Conservation (phyloP, 1,139 yeast genomes). For the Yamadazyma buinensis region DNA sequence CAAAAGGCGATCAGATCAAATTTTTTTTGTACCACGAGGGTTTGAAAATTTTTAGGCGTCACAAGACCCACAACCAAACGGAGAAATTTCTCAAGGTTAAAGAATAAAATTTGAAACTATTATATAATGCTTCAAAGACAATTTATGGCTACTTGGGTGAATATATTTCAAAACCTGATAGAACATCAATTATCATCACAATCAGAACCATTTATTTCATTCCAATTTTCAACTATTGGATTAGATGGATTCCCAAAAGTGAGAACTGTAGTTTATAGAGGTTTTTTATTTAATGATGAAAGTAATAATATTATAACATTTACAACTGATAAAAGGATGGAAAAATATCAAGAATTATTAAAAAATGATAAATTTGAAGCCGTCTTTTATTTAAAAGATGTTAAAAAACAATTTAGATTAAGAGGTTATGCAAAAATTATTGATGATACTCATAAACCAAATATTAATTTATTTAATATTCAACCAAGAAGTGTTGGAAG, state of each 20-base stretch:
- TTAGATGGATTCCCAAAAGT: slow-evolving; percentile 54
- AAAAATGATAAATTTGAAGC: slow-evolving; percentile 63
- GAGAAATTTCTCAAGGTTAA: too few relatives aligned
- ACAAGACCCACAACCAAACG: not conserved
- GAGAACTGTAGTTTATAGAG: slow-evolving; percentile 70
- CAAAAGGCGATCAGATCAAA: not conserved
- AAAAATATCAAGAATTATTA: slow-evolving; percentile 53
- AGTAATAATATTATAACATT: slow-evolving; percentile 65
- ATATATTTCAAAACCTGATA: slow-evolving; percentile 50
- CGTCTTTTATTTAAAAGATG: slow-evolving; percentile 63
- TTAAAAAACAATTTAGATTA: slow-evolving; percentile 67
- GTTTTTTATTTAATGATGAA: slow-evolving; percentile 69
- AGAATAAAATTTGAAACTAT: too few relatives aligned
- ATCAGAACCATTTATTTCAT: slow-evolving; percentile 48
- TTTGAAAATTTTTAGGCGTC: not conserved
- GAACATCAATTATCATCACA: slow-evolving; percentile 35
- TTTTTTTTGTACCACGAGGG: too few relatives aligned
- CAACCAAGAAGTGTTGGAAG: slow-evolving; percentile 15
- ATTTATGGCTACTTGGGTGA: slow-evolving; percentile 73
- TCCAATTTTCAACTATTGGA: slow-evolving; percentile 70
- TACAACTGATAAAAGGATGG: slow-evolving; percentile 70
- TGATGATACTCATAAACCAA: slow-evolving; percentile 31
- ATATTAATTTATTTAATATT: slow-evolving; percentile 28
- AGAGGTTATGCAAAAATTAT: slow-evolving; percentile 59
- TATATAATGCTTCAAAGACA: slow-evolving; percentile 29